These are phyloP conservation scores for Ascochyta rabiei DNA, from an alignment of 2,329 filamentous ascomycete species.

Conservation along the genomic window DNA sequence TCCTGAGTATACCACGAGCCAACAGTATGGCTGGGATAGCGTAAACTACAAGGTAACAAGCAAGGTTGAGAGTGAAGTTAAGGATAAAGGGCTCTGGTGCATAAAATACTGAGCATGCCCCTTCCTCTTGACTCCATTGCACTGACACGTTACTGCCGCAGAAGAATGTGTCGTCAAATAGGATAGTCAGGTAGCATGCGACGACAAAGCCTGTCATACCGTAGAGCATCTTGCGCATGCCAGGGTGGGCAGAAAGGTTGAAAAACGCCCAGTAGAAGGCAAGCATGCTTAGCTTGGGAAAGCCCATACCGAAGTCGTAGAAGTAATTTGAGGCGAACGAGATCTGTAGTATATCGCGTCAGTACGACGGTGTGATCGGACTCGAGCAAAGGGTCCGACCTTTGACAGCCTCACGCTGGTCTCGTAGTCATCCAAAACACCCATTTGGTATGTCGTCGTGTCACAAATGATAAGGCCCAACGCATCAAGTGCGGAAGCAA, in stretches of 20 bases:
- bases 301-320: constrained; percentile 34
- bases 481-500: constrained; percentile 20
- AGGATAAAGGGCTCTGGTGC: constrained; percentile 32
- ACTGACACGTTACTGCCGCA: constrained; percentile 25
- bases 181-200: constrained; percentile 26
- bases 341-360: constrained; percentile 13
- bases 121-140: constrained; percentile 31
- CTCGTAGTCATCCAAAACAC: constrained; percentile 26
- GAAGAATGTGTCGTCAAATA: constrained; percentile 33
- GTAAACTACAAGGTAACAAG: constrained; percentile 29
- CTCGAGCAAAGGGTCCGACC: constrained; percentile 1
- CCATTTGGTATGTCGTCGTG: constrained; percentile 25
- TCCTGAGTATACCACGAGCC: constrained; percentile 14
- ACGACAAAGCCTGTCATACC: constrained; percentile 26
- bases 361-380: too few relatives aligned
- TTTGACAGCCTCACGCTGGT: constrained; percentile 27
- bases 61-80: constrained; percentile 32
- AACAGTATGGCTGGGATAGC: constrained; percentile 22
- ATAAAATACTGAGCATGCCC: constrained; percentile 31
- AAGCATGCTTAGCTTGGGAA: constrained; percentile 34
- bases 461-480: constrained; percentile 20
- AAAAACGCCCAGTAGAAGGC: constrained; percentile 33
- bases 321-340: constrained; percentile 34
- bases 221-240: constrained; percentile 30
- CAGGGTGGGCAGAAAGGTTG: constrained; percentile 24